Evolutionary conservation across 1,139 yeast species (phyloP), one percentile per base, ranked within the genome.

Genomic region (Pneumocystis murina): DNA sequence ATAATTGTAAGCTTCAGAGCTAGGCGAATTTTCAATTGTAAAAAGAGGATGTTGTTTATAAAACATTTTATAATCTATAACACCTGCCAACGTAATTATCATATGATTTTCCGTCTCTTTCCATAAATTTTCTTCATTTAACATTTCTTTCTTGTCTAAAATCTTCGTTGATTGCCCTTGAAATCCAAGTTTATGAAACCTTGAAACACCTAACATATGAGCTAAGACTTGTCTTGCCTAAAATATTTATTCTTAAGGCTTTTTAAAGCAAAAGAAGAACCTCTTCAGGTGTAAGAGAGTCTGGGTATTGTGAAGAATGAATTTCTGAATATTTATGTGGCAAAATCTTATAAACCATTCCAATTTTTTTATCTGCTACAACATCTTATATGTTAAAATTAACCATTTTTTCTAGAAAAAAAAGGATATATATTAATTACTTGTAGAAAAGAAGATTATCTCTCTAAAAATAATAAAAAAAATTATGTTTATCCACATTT

Each of bases 111-210:
- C n/a, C 12, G 57, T 48, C 14, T 39, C 41, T 10, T 43, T 28
- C 65, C 65, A 64, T 5, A 64, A 57, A 2, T 59, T 60, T 7
- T 54, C 43, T 20, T 59, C 62, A 28, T n/a, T n/a, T 8, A 8
- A 20, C 10, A 54, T 59, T 7, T 16, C 40, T 17, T 59, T 55
- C 43, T 28, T 43, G 17, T 63, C 65, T 24, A 63, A 43, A 14
- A 63, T 63, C 59, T 62, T 63, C 28, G 63, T 17, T 36, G 62
- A 62, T 28, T 63, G 65, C 5, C 65, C 65, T 10, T 62, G 57
- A 41, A 63, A 59, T 3, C 65, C 65, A 54, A 63, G 43, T 48
- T 61, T 61, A 41, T 63, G 65, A 40, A 33, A 63, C 6, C 59
- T 59, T 24, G 63, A 40, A 14, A 63, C 65, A n/a, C 60, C 62